These are phyloP conservation scores for Syncephalastrum racemosum DNA, from an alignment of 371 early-diverging fungal genomes.

Conservation along the genomic window DNA sequence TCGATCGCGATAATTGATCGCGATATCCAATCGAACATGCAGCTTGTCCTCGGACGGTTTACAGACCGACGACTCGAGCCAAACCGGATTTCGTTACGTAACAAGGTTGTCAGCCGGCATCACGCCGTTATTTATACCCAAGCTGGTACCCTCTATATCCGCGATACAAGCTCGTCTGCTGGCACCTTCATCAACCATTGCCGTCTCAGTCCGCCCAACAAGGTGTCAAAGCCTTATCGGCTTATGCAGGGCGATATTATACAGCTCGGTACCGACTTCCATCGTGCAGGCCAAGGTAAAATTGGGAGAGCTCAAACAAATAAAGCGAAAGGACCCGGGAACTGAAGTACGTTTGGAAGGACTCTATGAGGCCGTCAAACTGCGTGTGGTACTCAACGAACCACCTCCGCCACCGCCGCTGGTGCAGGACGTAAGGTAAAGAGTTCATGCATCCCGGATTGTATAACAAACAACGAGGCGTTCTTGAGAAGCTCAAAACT, in stretches of 20 bases:
- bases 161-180: conserved; percentile 91
- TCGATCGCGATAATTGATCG: conserved; percentile 69
- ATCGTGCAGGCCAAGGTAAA: conserved; percentile 84
- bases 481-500: no score
- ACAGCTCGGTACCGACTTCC: conserved; percentile 94
- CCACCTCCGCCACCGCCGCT: neutral
- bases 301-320: neutral
- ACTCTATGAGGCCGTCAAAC: no score
- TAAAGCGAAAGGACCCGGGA: neutral
- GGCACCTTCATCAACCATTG: conserved; percentile 95
- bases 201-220: conserved; percentile 80
- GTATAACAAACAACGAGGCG: no score
- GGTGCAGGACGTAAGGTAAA: neutral
- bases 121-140: conserved; percentile 23
- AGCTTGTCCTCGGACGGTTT: conserved; percentile 71
- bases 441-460: conserved; percentile 1
- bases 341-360: neutral
- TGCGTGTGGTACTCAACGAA: conserved; percentile 3
- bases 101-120: conserved; percentile 22
- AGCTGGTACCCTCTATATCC: conserved; percentile 66
- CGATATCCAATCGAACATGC: conserved; percentile 58
- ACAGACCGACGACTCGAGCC: conserved; percentile 61
- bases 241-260: conserved; percentile 89
- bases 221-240: conserved; percentile 74
- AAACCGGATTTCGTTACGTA: conserved; percentile 55